phyloP scores from a whole-genome alignment of 2,329 filamentous ascomycete genomes.

The Waltergamsia citrina region DNA sequence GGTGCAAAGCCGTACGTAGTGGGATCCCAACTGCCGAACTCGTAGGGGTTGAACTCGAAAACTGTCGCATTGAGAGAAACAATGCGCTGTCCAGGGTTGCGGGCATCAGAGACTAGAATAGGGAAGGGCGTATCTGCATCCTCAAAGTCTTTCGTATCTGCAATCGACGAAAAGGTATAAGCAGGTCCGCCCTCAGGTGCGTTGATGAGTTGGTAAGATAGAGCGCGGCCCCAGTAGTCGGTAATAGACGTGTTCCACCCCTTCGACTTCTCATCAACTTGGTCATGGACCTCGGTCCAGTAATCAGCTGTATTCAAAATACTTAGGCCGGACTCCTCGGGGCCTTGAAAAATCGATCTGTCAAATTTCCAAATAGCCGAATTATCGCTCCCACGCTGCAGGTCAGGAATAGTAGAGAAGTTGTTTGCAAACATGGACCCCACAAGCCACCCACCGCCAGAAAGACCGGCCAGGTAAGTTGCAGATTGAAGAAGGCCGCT shows the following conservation, averaged over 20 bases:
- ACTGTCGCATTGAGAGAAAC: neutral
- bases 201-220: constrained; percentile 70
- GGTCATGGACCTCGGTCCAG: neutral
- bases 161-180: constrained; percentile 64
- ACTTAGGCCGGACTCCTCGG: neutral
- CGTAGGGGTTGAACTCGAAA: neutral
- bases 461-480: constrained; percentile 66
- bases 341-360: neutral
- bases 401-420: constrained; percentile 49
- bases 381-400: neutral
- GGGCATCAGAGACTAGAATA: neutral
- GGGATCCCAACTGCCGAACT: neutral
- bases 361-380: neutral
- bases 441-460: constrained; percentile 68
- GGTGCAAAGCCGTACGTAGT: neutral
- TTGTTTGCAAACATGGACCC: constrained; percentile 69
- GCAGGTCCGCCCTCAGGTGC: constrained; percentile 55
- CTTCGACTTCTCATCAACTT: neutral
- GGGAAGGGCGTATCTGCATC: neutral
- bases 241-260: constrained; percentile 52
- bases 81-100: neutral
- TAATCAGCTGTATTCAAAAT: neutral
- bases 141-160: constrained; percentile 10
- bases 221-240: constrained; percentile 69
- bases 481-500: constrained; percentile 65